Evolutionary conservation across 495 filamentous ascomycete genomes (phyloP).

Genomic region (Hyaloscypha variabilis): DNA sequence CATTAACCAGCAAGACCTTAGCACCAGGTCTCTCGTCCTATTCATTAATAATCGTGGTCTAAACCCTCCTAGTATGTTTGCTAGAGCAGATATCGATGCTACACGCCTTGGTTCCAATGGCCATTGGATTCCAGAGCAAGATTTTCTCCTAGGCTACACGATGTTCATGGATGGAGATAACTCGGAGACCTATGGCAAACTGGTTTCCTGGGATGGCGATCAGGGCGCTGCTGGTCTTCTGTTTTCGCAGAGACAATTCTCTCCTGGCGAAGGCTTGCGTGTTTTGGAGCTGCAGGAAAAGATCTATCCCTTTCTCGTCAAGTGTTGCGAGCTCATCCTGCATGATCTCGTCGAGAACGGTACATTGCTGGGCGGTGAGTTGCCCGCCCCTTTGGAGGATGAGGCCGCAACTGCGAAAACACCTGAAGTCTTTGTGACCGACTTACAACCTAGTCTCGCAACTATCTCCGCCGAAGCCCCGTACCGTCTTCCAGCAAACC

Average conservation of each 20-base stretch:
- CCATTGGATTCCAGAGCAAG: conserved; percentile 25
- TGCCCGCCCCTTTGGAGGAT: conserved; percentile 18
- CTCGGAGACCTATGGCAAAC: conserved; percentile 42
- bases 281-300: conserved; percentile 46
- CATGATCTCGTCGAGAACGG: conserved; percentile 35
- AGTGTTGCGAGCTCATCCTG: conserved; percentile 41
- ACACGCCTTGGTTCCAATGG: conserved; percentile 33
- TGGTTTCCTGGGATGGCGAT: conserved; percentile 45
- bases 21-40: conserved; percentile 44
- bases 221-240: conserved; percentile 13
- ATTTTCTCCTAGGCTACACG: conserved; percentile 37
- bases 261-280: conserved; percentile 44
- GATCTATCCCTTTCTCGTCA: conserved; percentile 41
- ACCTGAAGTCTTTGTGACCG: conserved; percentile 35
- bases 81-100: conserved; percentile 1
- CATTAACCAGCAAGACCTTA: conserved; percentile 61
- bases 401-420: conserved; percentile 3
- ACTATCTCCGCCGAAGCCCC: conserved; percentile 39
- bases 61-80: conserved; percentile 36
- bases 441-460: neutral
- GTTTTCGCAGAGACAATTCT: conserved; percentile 33
- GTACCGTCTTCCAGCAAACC: conserved; percentile 42
- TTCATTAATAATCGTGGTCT: conserved; percentile 54
- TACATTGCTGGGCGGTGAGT: conserved; percentile 29
- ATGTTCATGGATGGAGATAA: conserved; percentile 41